phyloP scores from a whole-genome alignment of 352 stramenopile genomes.

The Blastocystis hominis region DNA sequence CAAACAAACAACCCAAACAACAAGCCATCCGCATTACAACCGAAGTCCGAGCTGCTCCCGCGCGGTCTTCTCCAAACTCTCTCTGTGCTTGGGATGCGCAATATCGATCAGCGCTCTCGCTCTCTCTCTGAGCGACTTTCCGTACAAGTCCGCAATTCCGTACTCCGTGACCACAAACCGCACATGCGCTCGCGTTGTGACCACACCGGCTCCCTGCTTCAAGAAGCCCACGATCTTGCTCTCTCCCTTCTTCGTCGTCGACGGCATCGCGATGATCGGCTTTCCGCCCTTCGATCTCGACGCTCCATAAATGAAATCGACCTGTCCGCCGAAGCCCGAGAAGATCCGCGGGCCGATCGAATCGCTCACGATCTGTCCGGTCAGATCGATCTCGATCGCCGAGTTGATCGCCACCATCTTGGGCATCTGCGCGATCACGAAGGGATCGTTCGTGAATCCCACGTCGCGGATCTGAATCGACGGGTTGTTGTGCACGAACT shows the following conservation, averaged over 20 bases:
- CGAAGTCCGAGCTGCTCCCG: not conserved
- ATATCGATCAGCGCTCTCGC: conserved; percentile 62
- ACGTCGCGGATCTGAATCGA: conserved; percentile 59
- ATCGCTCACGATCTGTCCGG: conserved; percentile 63
- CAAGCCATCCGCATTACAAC: not conserved
- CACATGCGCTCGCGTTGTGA: conserved; percentile 64
- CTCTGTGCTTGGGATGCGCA: conserved; percentile 63
- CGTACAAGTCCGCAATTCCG: conserved; percentile 61
- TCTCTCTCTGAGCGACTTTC: conserved; percentile 61
- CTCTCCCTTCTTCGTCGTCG: conserved; percentile 61
- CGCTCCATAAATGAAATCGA: conserved; percentile 64
- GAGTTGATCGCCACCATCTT: conserved; percentile 65
- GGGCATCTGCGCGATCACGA: conserved; percentile 62
- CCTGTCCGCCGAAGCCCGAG: conserved; percentile 64
- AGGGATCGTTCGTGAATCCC: conserved; percentile 62
- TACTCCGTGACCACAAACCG: conserved; percentile 65
- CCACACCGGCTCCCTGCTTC: conserved; percentile 61
- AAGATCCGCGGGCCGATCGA: conserved; percentile 64
- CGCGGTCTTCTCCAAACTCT: conserved; percentile 57
- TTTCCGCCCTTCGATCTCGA: conserved; percentile 59
- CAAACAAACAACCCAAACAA: not conserved
- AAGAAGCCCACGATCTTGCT: conserved; percentile 62
- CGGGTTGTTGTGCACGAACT: conserved; percentile 65
- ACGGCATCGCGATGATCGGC: conserved; percentile 63
- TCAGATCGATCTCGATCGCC: conserved; percentile 63